Base-by-base conservation (phyloP, 768 basidiomycete species). In the Lactarius hengduanensis region DNA sequence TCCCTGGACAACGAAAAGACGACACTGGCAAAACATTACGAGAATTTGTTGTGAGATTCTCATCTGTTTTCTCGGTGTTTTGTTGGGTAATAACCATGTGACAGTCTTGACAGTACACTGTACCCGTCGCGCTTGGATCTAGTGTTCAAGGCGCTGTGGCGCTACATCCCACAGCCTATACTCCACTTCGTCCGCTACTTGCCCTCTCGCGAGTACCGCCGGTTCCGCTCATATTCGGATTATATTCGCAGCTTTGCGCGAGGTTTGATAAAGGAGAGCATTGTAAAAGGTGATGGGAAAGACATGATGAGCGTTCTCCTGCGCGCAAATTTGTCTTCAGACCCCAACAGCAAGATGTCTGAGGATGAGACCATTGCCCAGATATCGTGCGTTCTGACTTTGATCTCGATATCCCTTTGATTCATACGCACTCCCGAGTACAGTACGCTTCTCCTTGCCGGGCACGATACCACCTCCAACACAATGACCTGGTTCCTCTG, bases 291-390 rank as follows among this genome's bases (percentile, higher is more conserved):
- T 22, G 69, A 62, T 28, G 67, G 69, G n/a, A 68, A 64, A 28
- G 69, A 70, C 54, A 28, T 70, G 32, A 40, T 69, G 8, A 69
- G 68, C 57, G 60, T 68, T 20, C 67, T 70, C n/a, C 36, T 64
- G 26, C 69, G 67, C 45, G 67, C 69, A 30, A 70, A 70, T n/a
- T 26, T 43, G 11, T 64, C 69, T 1, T 60, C 59, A 55, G 30
- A 65, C 41, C 57, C 56, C 7, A 22, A 43, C 2, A 6, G 34
- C 43, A 68, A 59, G 38, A 28, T 70, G 55, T 45, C 59, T 8
- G 47, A 61, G 3, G 43, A 57, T 10, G 69, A 70, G 30, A n/a
- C 62, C 34, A 6, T 57, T 15, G 32, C 55, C 41, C 67, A 70
- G 62, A 70, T 70, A 40, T 53, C 60, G 69, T 70, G 22, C 67